Evolutionary conservation across 2,329 filamentous ascomycete genomes (phyloP).

Genomic region (Phialemoniopsis sp.): DNA sequence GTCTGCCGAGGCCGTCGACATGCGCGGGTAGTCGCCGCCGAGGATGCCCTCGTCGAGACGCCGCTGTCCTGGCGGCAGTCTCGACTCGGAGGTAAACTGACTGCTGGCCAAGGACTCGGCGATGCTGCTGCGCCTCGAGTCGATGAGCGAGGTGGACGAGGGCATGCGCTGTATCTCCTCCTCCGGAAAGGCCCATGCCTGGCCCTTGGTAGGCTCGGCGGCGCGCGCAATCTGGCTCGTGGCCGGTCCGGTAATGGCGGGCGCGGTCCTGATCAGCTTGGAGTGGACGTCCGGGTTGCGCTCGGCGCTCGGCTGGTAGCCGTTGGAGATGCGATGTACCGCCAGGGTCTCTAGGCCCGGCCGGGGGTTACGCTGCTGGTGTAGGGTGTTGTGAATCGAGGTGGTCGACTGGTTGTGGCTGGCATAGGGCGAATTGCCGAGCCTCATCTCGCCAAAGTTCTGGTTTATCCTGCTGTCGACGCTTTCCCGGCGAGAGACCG

Average conservation of each 20-base stretch:
- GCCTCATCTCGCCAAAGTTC: slow-evolving; percentile 63
- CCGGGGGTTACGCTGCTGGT: slow-evolving; percentile 61
- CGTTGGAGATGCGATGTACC: slow-evolving; percentile 59
- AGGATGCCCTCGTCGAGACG: slow-evolving; percentile 59
- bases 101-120: slow-evolving; percentile 76
- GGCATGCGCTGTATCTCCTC: slow-evolving; percentile 55
- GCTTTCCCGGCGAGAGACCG: slow-evolving; percentile 67
- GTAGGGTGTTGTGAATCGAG: slow-evolving; percentile 68
- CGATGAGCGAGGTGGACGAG: slow-evolving; percentile 44
- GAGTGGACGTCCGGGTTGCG: slow-evolving; percentile 47
- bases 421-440: slow-evolving; percentile 69
- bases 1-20: slow-evolving; percentile 48
- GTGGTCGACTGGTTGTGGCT: slow-evolving; percentile 74
- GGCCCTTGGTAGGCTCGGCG: slow-evolving; percentile 75
- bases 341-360: slow-evolving; percentile 46
- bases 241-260: slow-evolving; percentile 70
- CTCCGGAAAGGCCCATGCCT: slow-evolving; percentile 80
- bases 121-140: slow-evolving; percentile 71
- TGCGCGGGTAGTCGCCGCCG: slow-evolving; percentile 38
- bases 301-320: slow-evolving; percentile 57
- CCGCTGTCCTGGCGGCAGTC: slow-evolving; percentile 67
- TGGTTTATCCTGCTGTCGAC: slow-evolving; percentile 77
- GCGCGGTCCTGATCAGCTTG: slow-evolving; percentile 61
- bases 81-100: slow-evolving; percentile 72
- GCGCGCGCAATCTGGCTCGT: slow-evolving; percentile 64